Conservation (phyloP, 495 filamentous ascomycete species). For the Tuber aestivum region DNA sequence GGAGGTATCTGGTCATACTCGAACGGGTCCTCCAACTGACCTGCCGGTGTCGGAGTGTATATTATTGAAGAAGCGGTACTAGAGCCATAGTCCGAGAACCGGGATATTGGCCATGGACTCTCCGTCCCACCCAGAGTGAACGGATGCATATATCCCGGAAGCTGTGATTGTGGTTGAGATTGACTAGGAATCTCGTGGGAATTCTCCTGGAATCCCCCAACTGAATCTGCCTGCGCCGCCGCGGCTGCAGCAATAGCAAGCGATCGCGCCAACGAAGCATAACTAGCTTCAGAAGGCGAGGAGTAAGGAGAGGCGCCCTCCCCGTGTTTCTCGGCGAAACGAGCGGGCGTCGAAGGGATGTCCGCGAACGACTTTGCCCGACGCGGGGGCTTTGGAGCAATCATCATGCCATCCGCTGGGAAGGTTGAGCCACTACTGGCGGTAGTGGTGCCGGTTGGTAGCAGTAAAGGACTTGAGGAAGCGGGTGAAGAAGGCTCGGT, state of each 20-base stretch:
- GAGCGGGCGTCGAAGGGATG: constrained; percentile 27
- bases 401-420: constrained; percentile 5
- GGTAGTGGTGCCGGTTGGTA: constrained; percentile 8
- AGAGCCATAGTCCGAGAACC: constrained; percentile 42
- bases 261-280: constrained; percentile 36
- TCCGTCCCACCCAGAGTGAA: constrained; percentile 26
- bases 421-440: constrained; percentile 9
- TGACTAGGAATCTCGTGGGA: constrained; percentile 19
- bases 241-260: constrained; percentile 27
- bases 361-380: constrained; percentile 30
- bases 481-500: constrained; percentile 35
- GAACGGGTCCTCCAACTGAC: constrained; percentile 39
- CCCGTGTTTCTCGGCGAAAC: constrained; percentile 19
- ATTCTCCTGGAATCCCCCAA: constrained; percentile 29
- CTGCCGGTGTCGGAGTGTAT: constrained; percentile 40
- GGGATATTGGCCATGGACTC: constrained; percentile 40
- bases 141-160: background rate
- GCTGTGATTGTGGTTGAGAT: constrained; percentile 19
- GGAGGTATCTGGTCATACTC: constrained; percentile 35
- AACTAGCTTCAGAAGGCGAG: constrained; percentile 35
- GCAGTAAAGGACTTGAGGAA: constrained; percentile 24
- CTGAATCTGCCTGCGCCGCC: constrained; percentile 30
- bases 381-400: constrained; percentile 24
- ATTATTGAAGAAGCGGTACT: constrained; percentile 35
- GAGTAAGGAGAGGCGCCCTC: constrained; percentile 35